Conservation (phyloP, 805 yeast genomes). For the Hanseniaspora lindneri region DNA sequence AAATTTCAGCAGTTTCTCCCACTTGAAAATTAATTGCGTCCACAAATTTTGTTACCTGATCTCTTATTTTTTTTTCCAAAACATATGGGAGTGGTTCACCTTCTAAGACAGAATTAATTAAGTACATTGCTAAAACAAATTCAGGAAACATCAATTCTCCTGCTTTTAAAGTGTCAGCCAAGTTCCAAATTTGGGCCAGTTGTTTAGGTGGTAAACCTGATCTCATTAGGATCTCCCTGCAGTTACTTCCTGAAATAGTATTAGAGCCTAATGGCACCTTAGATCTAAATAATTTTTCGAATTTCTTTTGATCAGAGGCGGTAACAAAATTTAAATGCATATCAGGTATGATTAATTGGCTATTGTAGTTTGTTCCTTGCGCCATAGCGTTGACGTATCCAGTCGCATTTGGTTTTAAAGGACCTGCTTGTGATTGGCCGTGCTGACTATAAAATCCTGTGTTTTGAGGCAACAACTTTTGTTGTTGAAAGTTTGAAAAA, state of each 20-base stretch:
- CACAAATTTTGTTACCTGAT: conserved; percentile 80
- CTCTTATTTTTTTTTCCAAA: conserved; percentile 59
- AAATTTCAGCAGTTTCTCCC: conserved; percentile 38
- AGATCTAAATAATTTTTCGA: conserved; percentile 70
- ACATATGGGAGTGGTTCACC: conserved; percentile 68
- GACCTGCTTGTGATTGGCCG: conserved; percentile 21
- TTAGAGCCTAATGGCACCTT: conserved; percentile 49
- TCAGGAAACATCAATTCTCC: conserved; percentile 86
- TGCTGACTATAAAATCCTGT: conserved; percentile 37
- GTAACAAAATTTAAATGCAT: conserved; percentile 77
- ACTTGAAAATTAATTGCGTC: conserved; percentile 75
- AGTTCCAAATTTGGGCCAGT: conserved; percentile 78
- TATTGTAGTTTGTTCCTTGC: conserved; percentile 37
- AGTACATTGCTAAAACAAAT: conserved; percentile 80
- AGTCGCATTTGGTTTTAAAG: conserved; percentile 35
- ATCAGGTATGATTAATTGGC: conserved; percentile 52
- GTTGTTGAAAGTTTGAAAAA: conserved; percentile 21
- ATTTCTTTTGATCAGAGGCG: conserved; percentile 72
- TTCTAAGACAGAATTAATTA: conserved; percentile 63
- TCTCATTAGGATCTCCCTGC: conserved; percentile 65
- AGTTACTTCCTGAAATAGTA: conserved; percentile 54
- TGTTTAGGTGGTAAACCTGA: conserved; percentile 66
- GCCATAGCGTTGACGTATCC: conserved; percentile 37
- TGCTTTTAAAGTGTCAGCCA: conserved; percentile 78
- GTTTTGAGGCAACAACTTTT: conserved; percentile 30